Conservation (phyloP, 139 green algal species). For the Chlorella sorokiniana region DNA sequence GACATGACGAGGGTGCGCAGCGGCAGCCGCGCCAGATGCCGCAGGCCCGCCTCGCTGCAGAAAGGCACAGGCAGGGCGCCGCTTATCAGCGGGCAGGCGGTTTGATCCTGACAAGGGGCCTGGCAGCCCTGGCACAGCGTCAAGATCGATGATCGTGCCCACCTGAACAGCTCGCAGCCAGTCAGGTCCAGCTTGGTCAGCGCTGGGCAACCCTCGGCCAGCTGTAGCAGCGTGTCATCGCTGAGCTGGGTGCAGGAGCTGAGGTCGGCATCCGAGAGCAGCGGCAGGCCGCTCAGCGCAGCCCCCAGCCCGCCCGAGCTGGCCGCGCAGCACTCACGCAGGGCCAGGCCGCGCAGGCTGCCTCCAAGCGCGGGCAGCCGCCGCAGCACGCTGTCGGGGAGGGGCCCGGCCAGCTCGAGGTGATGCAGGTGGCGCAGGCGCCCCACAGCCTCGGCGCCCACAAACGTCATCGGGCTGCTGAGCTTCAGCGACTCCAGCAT, state of each 20-base stretch:
- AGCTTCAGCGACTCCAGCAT: background rate
- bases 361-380: background rate
- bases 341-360: background rate
- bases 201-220: background rate
- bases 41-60: constrained; percentile 21
- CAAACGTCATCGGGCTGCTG: background rate
- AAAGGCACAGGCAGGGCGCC: background rate
- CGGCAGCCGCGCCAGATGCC: background rate
- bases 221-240: constrained; percentile 8
- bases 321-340: constrained; percentile 19
- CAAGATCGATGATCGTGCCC: background rate
- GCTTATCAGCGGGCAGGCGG: background rate
- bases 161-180: constrained; percentile 32
- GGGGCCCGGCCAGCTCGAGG: background rate
- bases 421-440: background rate
- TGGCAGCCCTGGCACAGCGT: background rate
- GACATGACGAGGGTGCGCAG: constrained; percentile 34
- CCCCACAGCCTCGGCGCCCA: background rate
- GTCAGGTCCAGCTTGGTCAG: constrained; percentile 30
- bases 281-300: background rate
- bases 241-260: constrained; percentile 16
- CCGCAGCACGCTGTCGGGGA: background rate
- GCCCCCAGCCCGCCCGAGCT: background rate
- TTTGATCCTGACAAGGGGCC: background rate
- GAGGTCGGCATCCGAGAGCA: background rate